Conservation (phyloP, 169 alveolate genomes). For the Cytauxzoon felis region DNA sequence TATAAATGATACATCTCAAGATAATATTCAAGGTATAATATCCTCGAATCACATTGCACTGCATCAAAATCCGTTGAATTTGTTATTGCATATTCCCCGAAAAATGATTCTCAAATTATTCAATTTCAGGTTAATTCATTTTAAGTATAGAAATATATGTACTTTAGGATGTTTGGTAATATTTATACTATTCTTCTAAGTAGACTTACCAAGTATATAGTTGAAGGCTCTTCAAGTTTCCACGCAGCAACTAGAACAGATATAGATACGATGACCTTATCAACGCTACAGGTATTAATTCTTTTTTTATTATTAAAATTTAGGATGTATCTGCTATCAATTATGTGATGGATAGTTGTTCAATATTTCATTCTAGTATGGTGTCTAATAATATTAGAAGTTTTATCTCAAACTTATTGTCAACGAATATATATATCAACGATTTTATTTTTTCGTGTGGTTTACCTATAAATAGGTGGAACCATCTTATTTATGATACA, state of each 20-base stretch:
- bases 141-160: not conserved
- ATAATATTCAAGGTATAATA: constrained; percentile 7
- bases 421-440: constrained; percentile 20
- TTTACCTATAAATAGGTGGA: constrained; percentile 6
- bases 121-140: constrained; percentile 24
- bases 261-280: constrained; percentile 19
- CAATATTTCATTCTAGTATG: not conserved
- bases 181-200: constrained; percentile 22
- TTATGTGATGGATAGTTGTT: constrained; percentile 11
- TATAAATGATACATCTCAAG: not conserved
- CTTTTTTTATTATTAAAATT: not conserved
- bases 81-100: constrained; percentile 44
- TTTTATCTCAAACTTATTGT: constrained; percentile 3
- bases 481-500: not conserved
- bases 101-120: constrained; percentile 7
- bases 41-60: constrained; percentile 55
- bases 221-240: constrained; percentile 44
- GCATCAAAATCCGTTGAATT: constrained; percentile 56
- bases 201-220: constrained; percentile 43
- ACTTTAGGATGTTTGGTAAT: constrained; percentile 42
- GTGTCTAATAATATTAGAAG: constrained; percentile 27
- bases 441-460: constrained; percentile 24
- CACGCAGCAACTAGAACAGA: constrained; percentile 1
- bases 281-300: constrained; percentile 45
- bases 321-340: constrained; percentile 47